Conservation (phyloP, 2,329 filamentous ascomycete genomes). For the Paradendryphiella salina region DNA sequence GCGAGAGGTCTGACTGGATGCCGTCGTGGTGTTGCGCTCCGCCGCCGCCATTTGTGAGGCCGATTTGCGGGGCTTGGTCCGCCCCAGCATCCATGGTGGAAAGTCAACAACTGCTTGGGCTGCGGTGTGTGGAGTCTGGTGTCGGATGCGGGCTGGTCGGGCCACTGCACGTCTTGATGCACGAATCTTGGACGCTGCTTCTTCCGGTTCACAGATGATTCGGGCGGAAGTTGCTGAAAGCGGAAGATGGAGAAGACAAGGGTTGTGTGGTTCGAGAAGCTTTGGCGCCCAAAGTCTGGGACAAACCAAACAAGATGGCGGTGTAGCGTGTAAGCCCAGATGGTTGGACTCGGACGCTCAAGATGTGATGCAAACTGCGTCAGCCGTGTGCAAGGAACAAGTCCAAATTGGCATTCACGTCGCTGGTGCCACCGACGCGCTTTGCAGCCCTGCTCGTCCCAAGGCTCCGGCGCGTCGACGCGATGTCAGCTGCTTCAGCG, state of each 20-base stretch:
- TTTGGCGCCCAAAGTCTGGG: conserved; percentile 20
- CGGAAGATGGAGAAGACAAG: conserved; percentile 17
- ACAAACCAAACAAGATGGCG: conserved; percentile 21
- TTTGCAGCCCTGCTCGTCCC: conserved; percentile 20
- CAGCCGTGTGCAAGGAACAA: background rate
- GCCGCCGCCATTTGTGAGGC: conserved; percentile 25
- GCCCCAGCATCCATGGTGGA: conserved; percentile 39
- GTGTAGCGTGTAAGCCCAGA: conserved; percentile 20
- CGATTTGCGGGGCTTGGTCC: conserved; percentile 32
- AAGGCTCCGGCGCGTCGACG: conserved; percentile 18
- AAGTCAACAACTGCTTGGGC: conserved; percentile 18
- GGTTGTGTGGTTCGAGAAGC: conserved; percentile 11
- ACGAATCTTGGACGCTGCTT: background rate
- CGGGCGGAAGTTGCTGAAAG: conserved; percentile 15
- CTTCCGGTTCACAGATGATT: background rate
- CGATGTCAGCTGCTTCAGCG: conserved; percentile 30
- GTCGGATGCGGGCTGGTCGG: background rate
- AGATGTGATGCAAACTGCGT: conserved; percentile 2
- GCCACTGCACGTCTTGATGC: background rate
- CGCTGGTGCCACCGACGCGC: conserved; percentile 17
- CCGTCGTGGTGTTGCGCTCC: conserved; percentile 24
- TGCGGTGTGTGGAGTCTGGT: conserved; percentile 8
- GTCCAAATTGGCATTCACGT: background rate
- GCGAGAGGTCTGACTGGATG: conserved; percentile 54
- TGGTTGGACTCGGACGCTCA: background rate